Conservation (phyloP, 208 protist genomes). For the Leishmania aethiopica region DNA sequence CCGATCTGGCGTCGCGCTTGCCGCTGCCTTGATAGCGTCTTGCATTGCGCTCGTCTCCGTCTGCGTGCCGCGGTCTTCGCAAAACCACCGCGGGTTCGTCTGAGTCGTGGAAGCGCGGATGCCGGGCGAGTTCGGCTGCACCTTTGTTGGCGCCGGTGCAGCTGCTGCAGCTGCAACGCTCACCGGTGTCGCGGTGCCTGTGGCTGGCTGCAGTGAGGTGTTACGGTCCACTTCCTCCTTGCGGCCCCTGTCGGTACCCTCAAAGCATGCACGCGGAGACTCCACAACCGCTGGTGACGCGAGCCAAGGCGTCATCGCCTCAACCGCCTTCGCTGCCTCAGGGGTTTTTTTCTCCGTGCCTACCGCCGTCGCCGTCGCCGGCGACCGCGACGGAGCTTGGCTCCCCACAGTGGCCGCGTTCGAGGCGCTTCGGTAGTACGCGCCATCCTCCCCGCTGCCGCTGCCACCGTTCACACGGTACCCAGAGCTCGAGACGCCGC, state of each 20-base stretch:
- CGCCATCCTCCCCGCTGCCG: slow-evolving; percentile 5
- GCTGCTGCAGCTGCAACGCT: background rate
- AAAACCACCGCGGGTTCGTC: slow-evolving; percentile 23
- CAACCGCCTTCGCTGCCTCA: background rate
- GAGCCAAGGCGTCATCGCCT: background rate
- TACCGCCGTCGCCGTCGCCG: background rate
- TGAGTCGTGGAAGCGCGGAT: slow-evolving; percentile 5
- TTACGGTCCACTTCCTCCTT: background rate
- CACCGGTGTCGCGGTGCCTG: background rate
- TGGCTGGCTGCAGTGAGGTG: background rate
- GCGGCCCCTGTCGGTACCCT: background rate
- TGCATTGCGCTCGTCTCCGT: slow-evolving; percentile 11
- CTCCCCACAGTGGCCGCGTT: slow-evolving; percentile 41
- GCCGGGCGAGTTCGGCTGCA: background rate
- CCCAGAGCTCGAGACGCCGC: slow-evolving; percentile 11
- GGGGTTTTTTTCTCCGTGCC: background rate
- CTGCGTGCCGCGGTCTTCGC: slow-evolving; percentile 30
- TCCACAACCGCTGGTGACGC: background rate
- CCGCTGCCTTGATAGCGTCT: background rate
- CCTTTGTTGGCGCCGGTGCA: background rate
- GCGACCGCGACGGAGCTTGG: slow-evolving; percentile 10
- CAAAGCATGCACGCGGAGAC: too few relatives aligned
- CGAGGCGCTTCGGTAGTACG: slow-evolving; percentile 24
- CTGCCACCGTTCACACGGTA: background rate
- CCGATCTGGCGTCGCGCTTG: slow-evolving; percentile 7